Base-by-base conservation (phyloP, 2,329 filamentous ascomycete genomes). In the Pseudocercospora cruenta region DNA sequence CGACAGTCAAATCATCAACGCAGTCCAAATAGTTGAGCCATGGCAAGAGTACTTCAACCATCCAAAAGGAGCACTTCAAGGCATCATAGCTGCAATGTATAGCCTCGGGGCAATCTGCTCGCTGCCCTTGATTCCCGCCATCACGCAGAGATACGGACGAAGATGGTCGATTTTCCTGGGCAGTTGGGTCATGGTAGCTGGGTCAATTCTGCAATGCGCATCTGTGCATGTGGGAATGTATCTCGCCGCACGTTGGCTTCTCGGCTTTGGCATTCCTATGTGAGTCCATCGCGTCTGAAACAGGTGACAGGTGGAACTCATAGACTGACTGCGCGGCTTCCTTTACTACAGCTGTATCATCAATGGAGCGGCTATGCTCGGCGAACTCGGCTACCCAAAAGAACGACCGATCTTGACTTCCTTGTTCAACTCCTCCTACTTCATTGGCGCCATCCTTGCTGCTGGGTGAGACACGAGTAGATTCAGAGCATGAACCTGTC, bases 181-280 rank as follows among this genome's bases (percentile, higher is more conserved):
- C 2, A 86, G 83, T 16, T 71, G 78, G 1, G 80, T 87, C 65
- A 87, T 87, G 82, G 77, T 85, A 3, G 72, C 84, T 28, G 87
- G 87, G 51, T 83, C 86, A 12, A 72, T 87, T 43, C 78, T 89
- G 62, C 87, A 89, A 74, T 85, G 85, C 31, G 80, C 84, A 19
- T 80, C 84, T 33, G 80, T 79, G 16, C 77, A 67, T 24, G 77
- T 77, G 31, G 83, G 75, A 43, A 88, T 88, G 86, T 89, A 87
- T 71, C 85, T 88, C 67, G 77, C 88, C 21, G 81, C 87, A 12
- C 84, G 87, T 63, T 81, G 87, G 65, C 78, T 89, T 26, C 82
- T 89, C n/a, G 87, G 87, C 16, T 83, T 85, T 24, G 87, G 87
- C n/a, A 86, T 89, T 57, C 83, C 85, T 0, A 87, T 86, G 69